Conservation (phyloP, 2,329 filamentous ascomycete genomes). For the Hypomyces perniciosus region DNA sequence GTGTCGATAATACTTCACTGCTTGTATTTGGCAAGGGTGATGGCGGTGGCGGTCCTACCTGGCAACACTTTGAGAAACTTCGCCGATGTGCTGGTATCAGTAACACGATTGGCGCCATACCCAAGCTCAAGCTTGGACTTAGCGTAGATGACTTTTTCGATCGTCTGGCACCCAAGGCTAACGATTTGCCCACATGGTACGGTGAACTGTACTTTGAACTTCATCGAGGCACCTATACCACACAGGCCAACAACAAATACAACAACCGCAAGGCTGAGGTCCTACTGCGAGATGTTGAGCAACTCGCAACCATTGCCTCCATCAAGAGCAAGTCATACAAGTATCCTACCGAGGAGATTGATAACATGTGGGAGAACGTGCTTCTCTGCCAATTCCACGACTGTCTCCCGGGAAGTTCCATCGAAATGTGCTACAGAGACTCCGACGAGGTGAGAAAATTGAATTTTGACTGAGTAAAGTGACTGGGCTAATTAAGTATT, state of each 20-base stretch:
- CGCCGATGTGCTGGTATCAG: slow-evolving; percentile 85
- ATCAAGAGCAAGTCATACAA: slow-evolving; percentile 67
- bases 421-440: slow-evolving; percentile 98
- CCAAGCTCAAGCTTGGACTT: slow-evolving; percentile 80
- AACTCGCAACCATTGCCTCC: slow-evolving; percentile 78
- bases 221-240: slow-evolving; percentile 94
- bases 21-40: slow-evolving; percentile 96
- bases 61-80: slow-evolving; percentile 90
- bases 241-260: slow-evolving; percentile 93
- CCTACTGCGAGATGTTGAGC: slow-evolving; percentile 80
- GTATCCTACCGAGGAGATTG: slow-evolving; percentile 91
- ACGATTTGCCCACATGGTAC: slow-evolving; percentile 88
- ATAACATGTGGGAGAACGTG: slow-evolving; percentile 90
- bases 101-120: slow-evolving; percentile 73
- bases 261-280: slow-evolving; percentile 86
- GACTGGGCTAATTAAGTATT: not conserved
- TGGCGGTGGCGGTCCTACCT: slow-evolving; percentile 90
- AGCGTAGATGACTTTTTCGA: slow-evolving; percentile 95
- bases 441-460: slow-evolving; percentile 61
- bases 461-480: not conserved
- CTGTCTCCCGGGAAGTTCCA: slow-evolving; percentile 87
- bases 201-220: slow-evolving; percentile 97
- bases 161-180: slow-evolving; percentile 70
- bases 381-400: slow-evolving; percentile 97
- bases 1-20: slow-evolving; percentile 83